Conservation (phyloP, 176 grass and related monocot species). For the Oryza australiensis region DNA sequence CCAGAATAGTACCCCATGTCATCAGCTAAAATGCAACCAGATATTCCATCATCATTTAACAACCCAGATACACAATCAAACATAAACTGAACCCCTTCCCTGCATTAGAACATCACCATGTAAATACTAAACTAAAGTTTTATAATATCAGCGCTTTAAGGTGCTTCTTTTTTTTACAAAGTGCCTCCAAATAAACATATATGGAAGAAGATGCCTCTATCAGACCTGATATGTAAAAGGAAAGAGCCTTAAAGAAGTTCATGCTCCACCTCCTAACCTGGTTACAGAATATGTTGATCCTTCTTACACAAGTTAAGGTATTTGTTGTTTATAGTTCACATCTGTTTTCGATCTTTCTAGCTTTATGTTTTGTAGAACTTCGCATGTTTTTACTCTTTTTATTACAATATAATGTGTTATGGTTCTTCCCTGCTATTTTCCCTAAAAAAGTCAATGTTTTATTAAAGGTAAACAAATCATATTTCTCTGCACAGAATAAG, state of each 20-base stretch:
- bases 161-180: background rate
- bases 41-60: slow-evolving; percentile 77
- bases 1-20: slow-evolving; percentile 88
- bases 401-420: background rate
- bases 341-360: too few relatives aligned
- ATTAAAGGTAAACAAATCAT: background rate
- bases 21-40: slow-evolving; percentile 98
- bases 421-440: background rate
- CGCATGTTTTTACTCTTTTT: background rate
- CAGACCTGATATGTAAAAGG: too few relatives aligned
- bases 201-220: background rate
- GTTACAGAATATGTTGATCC: too few relatives aligned
- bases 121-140: slow-evolving; percentile 26
- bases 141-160: slow-evolving; percentile 12
- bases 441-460: background rate
- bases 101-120: slow-evolving; percentile 55
- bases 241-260: too few relatives aligned
- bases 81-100: slow-evolving; percentile 99
- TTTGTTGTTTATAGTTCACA: too few relatives aligned
- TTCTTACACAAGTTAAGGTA: too few relatives aligned
- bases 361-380: too few relatives aligned
- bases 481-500: background rate
- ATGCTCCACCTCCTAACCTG: too few relatives aligned
- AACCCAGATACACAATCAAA: slow-evolving; percentile 97
- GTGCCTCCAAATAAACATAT: background rate